phyloP scores from a whole-genome alignment of 2,329 filamentous ascomycete genomes.

The Hymenoscyphus linearis region DNA sequence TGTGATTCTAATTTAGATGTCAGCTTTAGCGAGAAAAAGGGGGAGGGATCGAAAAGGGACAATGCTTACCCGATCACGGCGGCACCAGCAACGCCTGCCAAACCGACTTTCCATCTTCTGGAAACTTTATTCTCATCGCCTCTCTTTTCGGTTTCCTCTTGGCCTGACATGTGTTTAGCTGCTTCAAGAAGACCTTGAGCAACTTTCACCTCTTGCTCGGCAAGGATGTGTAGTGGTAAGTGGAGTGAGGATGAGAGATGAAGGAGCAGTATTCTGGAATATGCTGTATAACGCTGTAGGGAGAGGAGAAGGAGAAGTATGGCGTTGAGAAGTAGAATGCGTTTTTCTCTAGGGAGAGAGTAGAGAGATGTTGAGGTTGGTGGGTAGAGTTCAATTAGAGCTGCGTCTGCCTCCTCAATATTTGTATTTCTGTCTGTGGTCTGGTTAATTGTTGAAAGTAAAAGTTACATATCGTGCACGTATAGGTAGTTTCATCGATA shows the following conservation, averaged over 20 bases:
- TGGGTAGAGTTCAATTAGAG: conserved; percentile 47
- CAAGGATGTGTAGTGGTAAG: conserved; percentile 59
- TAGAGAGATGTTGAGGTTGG: conserved; percentile 57
- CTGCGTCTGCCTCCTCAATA: conserved; percentile 44
- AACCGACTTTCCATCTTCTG: conserved; percentile 83
- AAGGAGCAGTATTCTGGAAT: conserved; percentile 67
- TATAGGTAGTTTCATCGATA: background rate
- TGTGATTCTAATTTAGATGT: conserved; percentile 44
- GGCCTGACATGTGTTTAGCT: conserved; percentile 63
- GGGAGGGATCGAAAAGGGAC: background rate
- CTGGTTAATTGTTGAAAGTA: background rate
- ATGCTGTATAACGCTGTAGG: conserved; percentile 69
- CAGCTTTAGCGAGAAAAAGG: background rate
- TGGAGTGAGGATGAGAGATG: conserved; percentile 65
- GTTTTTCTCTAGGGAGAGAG: conserved; percentile 53
- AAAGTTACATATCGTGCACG: background rate
- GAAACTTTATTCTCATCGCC: conserved; percentile 63
- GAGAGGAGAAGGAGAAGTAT: conserved; percentile 69
- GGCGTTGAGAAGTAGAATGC: conserved; percentile 64
- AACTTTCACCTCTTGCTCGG: conserved; percentile 69
- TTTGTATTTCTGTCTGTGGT: conserved; percentile 29
- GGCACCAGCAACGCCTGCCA: conserved; percentile 86
- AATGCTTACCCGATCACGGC: conserved; percentile 49
- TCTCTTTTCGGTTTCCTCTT: conserved; percentile 68
- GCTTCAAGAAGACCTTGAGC: conserved; percentile 69